Evolutionary conservation across 176 grass and related monocot species (phyloP), one percentile per base, ranked within the genome.

Genomic region (Dendrocalamus sinicus): DNA sequence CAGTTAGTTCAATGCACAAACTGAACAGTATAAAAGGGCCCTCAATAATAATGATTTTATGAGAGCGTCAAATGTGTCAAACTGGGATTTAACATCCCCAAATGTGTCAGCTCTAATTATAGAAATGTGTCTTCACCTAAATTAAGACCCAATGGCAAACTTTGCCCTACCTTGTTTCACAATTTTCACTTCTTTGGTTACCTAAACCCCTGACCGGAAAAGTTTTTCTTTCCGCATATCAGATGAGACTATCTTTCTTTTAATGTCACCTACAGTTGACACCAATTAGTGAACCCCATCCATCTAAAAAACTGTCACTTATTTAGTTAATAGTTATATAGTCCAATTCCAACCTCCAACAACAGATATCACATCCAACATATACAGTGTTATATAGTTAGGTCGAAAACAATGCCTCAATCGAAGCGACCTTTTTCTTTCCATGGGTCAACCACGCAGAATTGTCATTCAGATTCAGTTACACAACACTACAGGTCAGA

Each of bases 1-100:
- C 26, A n/a, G 16, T 5, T 24, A 63, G 74, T 62, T 60, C 35
- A 43, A 48, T 66, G 9, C 3, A 37, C 44, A 75, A 52, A 75
- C 12, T 35, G 32, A 17, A 67, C 8, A 55, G 9, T 5, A 75
- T 0, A 12, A 84, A 37, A 67, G 46, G 32, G 47, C 1, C 82
- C 13, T 54, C n/a, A 22, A 53, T 39, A 84, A 22, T 83, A 84
- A 22, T 83, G 53, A 41, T 41, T 76, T 55, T 54, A 71, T 51
- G 40, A 13, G 19, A 46, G 41, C 10, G 46, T 47, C n/a, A n/a
- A n/a, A n/a, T n/a, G n/a, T n/a, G n/a, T 35, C 12, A 73, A 37
- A 83, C 20, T 76, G 9, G 19, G 22, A 53, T 20, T 13, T 55
- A 65, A n/a, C 4, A 22, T 19, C 60, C 28, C 9, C 46, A 4